phyloP scores from a whole-genome alignment of 2,329 filamentous ascomycete genomes.

The Aspergillus fischeri region DNA sequence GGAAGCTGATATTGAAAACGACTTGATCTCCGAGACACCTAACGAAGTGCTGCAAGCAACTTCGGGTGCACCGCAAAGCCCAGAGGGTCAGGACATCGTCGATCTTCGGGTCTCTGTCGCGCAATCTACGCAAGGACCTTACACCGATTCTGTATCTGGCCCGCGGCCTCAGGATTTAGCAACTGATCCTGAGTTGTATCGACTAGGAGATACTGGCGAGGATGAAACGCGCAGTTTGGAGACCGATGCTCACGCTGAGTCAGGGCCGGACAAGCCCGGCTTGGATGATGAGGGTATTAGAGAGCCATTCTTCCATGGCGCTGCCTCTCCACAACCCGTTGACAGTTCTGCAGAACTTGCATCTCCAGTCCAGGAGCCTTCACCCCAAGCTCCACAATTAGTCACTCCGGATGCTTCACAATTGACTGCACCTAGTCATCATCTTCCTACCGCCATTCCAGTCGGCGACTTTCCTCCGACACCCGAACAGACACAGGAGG shows the following conservation, averaged over 20 bases:
- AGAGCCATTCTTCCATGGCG: slow-evolving; percentile 15
- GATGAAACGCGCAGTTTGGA: neutral
- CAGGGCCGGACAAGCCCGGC: neutral
- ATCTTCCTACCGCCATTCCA: neutral
- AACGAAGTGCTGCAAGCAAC: neutral
- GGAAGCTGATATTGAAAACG: neutral
- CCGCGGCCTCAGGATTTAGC: neutral
- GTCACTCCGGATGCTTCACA: slow-evolving; percentile 23
- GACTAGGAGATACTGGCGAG: neutral
- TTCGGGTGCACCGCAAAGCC: slow-evolving; percentile 1
- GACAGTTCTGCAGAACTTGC: neutral
- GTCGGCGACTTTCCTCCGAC: slow-evolving; percentile 7
- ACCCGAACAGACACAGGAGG: slow-evolving; percentile 12
- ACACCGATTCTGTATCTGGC: neutral
- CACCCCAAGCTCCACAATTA: slow-evolving; percentile 10
- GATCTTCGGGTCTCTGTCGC: slow-evolving; percentile 13
- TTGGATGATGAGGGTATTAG: neutral
- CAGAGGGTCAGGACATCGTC: slow-evolving; percentile 11
- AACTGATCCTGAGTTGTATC: slow-evolving; percentile 12
- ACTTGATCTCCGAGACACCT: neutral
- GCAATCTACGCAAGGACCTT: slow-evolving; percentile 7
- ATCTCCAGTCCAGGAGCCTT: neutral
- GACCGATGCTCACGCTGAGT: neutral
- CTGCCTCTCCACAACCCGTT: slow-evolving; percentile 1
- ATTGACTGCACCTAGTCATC: slow-evolving; percentile 2